A percentile compares a stretch with the other conserved stretches of the same genome.
Conservation (phyloP, 371 early-diverging fungal species). For the Umbelopsis sp. region DNA sequence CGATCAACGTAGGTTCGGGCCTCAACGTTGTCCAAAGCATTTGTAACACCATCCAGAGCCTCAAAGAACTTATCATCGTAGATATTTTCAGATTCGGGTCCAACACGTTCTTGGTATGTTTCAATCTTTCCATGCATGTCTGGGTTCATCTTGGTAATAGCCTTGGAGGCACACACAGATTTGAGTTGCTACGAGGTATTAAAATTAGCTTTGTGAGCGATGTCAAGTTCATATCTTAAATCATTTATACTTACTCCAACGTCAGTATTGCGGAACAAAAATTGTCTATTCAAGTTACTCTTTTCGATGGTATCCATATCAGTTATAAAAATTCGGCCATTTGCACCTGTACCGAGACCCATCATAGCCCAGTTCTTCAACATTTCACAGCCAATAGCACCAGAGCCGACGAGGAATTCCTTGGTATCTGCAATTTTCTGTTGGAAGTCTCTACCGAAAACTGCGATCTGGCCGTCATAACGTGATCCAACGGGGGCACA, state of each 20-base stretch:
- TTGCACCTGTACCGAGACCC: conserved; percentile 91
- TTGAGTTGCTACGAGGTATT: conserved; percentile 75
- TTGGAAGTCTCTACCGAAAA: conserved; percentile 94
- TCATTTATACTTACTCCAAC: conserved; percentile 64
- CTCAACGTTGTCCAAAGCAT: conserved; percentile 99
- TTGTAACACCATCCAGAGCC: conserved; percentile 90
- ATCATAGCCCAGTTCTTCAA: conserved; percentile 99
- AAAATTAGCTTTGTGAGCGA: not conserved
- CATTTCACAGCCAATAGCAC: conserved; percentile 99
- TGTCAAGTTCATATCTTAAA: not conserved
- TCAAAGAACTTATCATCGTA: conserved; percentile 97
- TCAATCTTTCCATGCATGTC: conserved; percentile 80
- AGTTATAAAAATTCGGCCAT: conserved; percentile 90
- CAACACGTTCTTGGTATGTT: conserved; percentile 95
- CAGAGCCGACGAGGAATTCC: conserved; percentile 99
- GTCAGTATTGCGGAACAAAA: conserved; percentile 94
- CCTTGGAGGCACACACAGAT: conserved; percentile 93
- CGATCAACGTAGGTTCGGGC: conserved; percentile 98
- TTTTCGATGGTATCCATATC: conserved; percentile 99
- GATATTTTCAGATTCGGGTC: conserved; percentile 94
- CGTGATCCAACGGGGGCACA: conserved; percentile 83
- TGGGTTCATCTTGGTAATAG: conserved; percentile 93
- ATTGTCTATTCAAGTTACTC: conserved; percentile 98
- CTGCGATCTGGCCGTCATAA: conserved; percentile 95
- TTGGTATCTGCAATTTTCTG: conserved; percentile 84